Evolutionary conservation across 805 yeast genomes (phyloP), one percentile per base, ranked within the genome.

Genomic region (Myxozyma sirexii): DNA sequence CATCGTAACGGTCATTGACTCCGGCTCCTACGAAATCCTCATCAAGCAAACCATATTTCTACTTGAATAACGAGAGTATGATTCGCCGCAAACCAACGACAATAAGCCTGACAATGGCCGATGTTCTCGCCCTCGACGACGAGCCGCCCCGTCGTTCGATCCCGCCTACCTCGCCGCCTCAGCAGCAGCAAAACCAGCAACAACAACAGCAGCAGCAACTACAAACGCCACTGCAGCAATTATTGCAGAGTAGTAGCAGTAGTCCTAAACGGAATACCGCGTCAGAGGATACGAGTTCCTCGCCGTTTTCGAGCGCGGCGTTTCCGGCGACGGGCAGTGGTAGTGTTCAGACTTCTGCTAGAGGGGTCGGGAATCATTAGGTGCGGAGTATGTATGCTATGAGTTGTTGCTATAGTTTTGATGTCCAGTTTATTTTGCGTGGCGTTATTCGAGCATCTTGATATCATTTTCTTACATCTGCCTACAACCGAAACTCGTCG

Each of bases 121-220:
- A 58, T 29, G 65, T 61, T 10, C 62, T 54, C 33, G 62, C 65
- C 4, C 55, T 61, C 10, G 65, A 61, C 59, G 65, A 61, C 54
- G 65, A 60, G 12, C 60, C 54, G 13, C 39, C 41, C 2, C 31
- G 4, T 13, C 43, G 15, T 1, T 43, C 15, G 43, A 48, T 3
- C 35, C 46, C 12, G 12, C 19, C 15, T 12, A 27, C 26, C 38
- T 8, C 47, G 1, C 56, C 45, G 38, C 41, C 7, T 6, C 48
- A 42, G 38, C 17, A 21, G 12, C 41, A 15, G 48, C 56, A 41
- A 19, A 26, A 42, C 4, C 31, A n/a, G 24, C 50, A 53, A n/a
- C 39, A 38, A 15, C 42, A 17, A 3, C 48, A 29, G 46, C 51
- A 46, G 2, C 57, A 54, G 19, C 51, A 43, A 4, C 38, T 21